Evolutionary conservation across 1,284 basidiomycete genomes (phyloP).

Genomic region (Chondrostereum purpureum): DNA sequence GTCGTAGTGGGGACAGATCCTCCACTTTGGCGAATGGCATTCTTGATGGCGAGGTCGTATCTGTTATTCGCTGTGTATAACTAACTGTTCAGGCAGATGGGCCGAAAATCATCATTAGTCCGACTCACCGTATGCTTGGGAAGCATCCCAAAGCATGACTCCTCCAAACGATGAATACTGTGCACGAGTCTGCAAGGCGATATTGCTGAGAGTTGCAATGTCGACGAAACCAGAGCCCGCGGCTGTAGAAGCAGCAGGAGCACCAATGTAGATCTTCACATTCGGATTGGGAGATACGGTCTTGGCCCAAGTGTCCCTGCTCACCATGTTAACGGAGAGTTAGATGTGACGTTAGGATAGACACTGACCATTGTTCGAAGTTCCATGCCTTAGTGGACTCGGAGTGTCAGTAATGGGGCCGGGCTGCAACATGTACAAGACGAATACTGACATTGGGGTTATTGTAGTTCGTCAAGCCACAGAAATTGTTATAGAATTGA

Average conservation of each 20-base stretch:
- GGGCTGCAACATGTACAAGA: not conserved
- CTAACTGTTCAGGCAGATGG: not conserved
- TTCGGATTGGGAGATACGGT: conserved; percentile 48
- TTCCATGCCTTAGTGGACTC: conserved; percentile 51
- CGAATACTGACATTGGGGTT: conserved; percentile 31
- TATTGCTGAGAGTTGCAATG: conserved; percentile 35
- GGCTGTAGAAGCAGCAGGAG: conserved; percentile 43
- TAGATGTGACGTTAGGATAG: conserved; percentile 8
- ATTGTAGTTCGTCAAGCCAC: conserved; percentile 35
- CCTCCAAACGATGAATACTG: conserved; percentile 62
- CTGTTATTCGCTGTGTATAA: conserved; percentile 38
- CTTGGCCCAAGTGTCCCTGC: conserved; percentile 60
- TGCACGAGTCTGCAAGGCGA: conserved; percentile 36
- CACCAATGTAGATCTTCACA: conserved; percentile 60
- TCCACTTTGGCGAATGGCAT: conserved; percentile 19
- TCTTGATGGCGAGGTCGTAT: conserved; percentile 48
- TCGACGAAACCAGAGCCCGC: conserved; percentile 48
- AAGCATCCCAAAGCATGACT: conserved; percentile 48
- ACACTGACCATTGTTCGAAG: conserved; percentile 41
- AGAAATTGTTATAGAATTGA: conserved; percentile 55
- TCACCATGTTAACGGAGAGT: not conserved
- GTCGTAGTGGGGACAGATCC: not conserved
- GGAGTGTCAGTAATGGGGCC: not conserved
- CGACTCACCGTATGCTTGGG: conserved; percentile 23
- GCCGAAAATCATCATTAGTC: conserved; percentile 5